Evolutionary conservation across 306 rosid genomes (phyloP), one percentile per base, ranked within the genome.

Genomic region (Rosa rugosa): DNA sequence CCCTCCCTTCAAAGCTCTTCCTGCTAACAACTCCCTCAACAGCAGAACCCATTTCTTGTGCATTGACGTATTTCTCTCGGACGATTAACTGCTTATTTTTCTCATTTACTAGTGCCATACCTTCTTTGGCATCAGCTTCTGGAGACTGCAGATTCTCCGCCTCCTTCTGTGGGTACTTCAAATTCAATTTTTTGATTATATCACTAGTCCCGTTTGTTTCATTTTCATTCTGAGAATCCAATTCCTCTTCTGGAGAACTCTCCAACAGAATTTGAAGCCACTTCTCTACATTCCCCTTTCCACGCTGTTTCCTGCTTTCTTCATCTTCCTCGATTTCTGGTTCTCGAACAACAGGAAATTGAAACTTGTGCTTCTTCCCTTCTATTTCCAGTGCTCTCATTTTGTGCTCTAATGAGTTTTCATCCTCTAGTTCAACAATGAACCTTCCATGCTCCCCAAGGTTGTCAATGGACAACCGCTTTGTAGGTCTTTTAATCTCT

Each of bases 251-350:
- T 68, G 83, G 89, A 74, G 81, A 78, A 75, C 84, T 83, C 59
- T 90, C 97, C 72, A 96, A 83, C 83, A 96, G 93, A 84, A 92
- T 83, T 78, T 93, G 91, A 67, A 96, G 98, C 99, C 99, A 96
- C 78, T 91, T 96, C 78, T 96, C 99, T 25, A 96, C 84, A 74
- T 93, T 96, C 71, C 97, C 99, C 87, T 89, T 93, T 53, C 99
- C 99, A 5, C 98, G 94, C 66, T 71, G 81, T 79, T 88, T 80
- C 80, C 94, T 90, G 74, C 80, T 88, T 59, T 96, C 94, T 68
- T 93, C 98, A 75, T 96, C 94, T 84, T 96, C 98, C 85, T 90
- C 94, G 11, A 60, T 80, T 69, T 88, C 87, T 34, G 85, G 81
- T 66, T 88, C 88, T 49, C 17, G 84, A 60, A 74, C 27, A 62